phyloP scores from a whole-genome alignment of 192 early-diverging fungal genomes.

The Oehlia diaphana region DNA sequence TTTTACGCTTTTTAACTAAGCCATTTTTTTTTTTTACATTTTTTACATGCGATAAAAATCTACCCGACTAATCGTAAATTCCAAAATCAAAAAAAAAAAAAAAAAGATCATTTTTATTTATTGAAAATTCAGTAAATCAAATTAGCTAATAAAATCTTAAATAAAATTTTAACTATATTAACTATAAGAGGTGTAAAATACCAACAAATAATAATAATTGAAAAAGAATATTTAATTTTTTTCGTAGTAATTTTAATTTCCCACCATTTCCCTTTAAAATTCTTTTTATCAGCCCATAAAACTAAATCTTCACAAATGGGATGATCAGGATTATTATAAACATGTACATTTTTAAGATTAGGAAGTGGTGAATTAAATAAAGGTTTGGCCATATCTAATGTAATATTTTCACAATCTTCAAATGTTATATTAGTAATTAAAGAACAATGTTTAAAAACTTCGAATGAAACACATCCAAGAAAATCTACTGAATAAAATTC shows the following conservation, averaged over 20 bases:
- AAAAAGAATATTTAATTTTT: background rate
- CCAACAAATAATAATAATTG: background rate
- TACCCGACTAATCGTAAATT: no score
- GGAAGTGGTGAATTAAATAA: background rate
- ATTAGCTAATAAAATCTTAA: no score
- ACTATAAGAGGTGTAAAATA: background rate
- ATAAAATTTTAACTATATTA: no score
- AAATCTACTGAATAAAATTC: constrained; percentile 21
- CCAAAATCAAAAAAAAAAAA: no score
- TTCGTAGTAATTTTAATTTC: background rate
- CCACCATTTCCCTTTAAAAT: background rate
- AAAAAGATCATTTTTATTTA: no score
- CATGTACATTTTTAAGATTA: background rate
- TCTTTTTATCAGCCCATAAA: background rate
- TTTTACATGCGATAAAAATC: no score
- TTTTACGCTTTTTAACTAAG: no score
- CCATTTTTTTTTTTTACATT: no score
- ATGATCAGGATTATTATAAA: background rate
- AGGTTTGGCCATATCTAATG: background rate
- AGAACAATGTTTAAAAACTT: background rate
- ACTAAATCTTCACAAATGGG: background rate
- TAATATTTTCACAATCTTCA: constrained; percentile 3
- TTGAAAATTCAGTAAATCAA: no score
- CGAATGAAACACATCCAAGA: background rate
- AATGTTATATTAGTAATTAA: background rate